phyloP scores from a whole-genome alignment of 306 rosid genomes.

The Vigna reflexopilosa region DNA sequence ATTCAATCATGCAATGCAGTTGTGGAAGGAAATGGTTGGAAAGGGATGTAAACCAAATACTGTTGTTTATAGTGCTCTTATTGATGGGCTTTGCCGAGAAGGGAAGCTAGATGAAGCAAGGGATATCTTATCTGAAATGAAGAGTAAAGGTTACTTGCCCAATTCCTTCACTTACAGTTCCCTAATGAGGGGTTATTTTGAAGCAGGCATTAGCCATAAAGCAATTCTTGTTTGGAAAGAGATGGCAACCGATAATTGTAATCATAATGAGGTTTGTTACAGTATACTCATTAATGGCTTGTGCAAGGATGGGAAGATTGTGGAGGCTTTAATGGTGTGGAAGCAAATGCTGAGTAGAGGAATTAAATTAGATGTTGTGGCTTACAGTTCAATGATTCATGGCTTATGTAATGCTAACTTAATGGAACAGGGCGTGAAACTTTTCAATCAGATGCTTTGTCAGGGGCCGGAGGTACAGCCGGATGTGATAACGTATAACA shows the following conservation, averaged over 20 bases:
- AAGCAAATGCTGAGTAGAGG: conserved; percentile 83
- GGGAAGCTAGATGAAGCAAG: conserved; percentile 77
- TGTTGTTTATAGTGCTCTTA: conserved; percentile 72
- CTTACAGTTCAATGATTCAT: conserved; percentile 92
- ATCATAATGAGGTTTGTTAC: conserved; percentile 67
- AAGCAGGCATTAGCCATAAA: conserved; percentile 60
- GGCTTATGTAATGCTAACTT: conserved; percentile 78
- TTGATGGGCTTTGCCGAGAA: conserved; percentile 88
- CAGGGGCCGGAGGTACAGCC: conserved; percentile 70
- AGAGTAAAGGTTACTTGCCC: conserved; percentile 63
- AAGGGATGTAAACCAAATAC: conserved; percentile 75
- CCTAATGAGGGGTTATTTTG: conserved; percentile 82
- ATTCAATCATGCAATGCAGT: conserved; percentile 61
- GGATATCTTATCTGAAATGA: conserved; percentile 69
- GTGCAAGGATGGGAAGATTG: conserved; percentile 74
- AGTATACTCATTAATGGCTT: conserved; percentile 82
- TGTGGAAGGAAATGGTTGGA: conserved; percentile 81
- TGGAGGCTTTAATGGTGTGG: conserved; percentile 87
- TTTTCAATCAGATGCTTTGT: conserved; percentile 86
- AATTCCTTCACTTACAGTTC: conserved; percentile 81
- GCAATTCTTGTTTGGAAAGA: conserved; percentile 89
- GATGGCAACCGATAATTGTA: conserved; percentile 53
- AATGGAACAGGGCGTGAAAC: conserved; percentile 81
- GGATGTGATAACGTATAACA: conserved; percentile 82
- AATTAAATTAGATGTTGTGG: conserved; percentile 83